Evolutionary conservation across 192 early-diverging fungal species (phyloP), one percentile per base, ranked within the genome.

Genomic region (Coemansia reversa): DNA sequence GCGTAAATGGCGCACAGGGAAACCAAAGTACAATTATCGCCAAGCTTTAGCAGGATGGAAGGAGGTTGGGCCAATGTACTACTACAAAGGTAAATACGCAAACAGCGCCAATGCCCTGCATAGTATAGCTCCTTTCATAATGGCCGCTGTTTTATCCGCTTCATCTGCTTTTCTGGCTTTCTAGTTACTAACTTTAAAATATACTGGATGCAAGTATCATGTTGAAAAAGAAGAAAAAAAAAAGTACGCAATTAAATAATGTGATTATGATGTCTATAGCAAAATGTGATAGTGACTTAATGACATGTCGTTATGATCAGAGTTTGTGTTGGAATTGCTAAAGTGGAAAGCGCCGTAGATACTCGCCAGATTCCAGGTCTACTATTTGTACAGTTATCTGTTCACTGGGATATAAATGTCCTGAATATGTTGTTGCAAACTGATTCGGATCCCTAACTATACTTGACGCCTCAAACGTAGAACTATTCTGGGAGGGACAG

Each of bases 71-170:
- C 76, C 76, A 9, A 51, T 74, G 42, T 79, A 79, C 23, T 79
- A 79, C 60, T 79, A 72, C 64, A 74, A 51, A 45, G 76, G 76
- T 52, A 74, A 74, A 24, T 79, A 79, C 53, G 70, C 60, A 23
- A 79, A 79, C 39, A 52, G 55, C 19, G 76, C 76, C 1, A 1
- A 35, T 16, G 3, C 65, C 1, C 22, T 24, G 16, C 22, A 28
- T 6, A 33, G 29, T 19, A 18, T 12, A 18, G 9, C 7, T 20
- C 55, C 35, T 39, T 6, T 14, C 12, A 16, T 25, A 12, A 32
- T 27, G 8, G 30, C 55, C 8, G 12, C 30, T 19, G 11, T 20
- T 6, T 20, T 29, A n/a, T 30, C 45, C 30, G 47, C 23, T 4
- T 5, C 7, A 19, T n/a, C n/a, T 24, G 14, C 25, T 28, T 20